Base-by-base conservation (phyloP, 2,329 filamentous ascomycete genomes). In the Hawksworthiomyces lignivorus region DNA sequence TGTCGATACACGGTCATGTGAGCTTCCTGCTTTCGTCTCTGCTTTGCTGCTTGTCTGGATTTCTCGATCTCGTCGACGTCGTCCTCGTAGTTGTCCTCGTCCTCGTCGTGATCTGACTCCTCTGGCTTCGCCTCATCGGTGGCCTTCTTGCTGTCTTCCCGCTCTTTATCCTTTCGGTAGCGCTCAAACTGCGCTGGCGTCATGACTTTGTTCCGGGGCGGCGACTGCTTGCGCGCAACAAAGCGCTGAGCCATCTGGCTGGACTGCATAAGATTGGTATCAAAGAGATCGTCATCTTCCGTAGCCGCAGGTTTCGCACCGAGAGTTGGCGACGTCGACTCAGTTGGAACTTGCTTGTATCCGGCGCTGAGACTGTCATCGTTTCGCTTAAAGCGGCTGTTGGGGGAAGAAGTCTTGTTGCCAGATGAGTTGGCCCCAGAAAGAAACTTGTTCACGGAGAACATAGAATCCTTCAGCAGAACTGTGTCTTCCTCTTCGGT, bases 1-100 rank as follows among this genome's bases (percentile, higher is more conserved):
- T 95, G 88, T 44, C 88, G 78, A 60, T 94, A 94, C 2, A 94
- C 82, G 2, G 87, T 75, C 69, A 95, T 82, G 58, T 92, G 87
- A 11, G 88, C 88, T 61, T 94, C 87, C 58, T 95, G 88, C 68
- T 89, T 92, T 54, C 80, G 77, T 49, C 88, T 73, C 58, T 92
- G 86, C 58, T 81, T 84, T 15, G 82, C 78, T 35, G 83, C 72
- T 56, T 85, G 74, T 56, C 73, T 82, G 21, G 79, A 77, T 55
- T 84, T 86, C 55, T 94, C 87, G 1, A 73, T 60, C 49, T 94
- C 87, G 52, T 94, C 87, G 31, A 89, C 84, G 34, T 87, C 82
- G 34, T 86, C 81, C 29, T 82, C 77, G 47, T 84, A 82, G 46
- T 80, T 69, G 42, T 73, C 71, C 19, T 82, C 77, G 14, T 77